Evolutionary conservation across 345 rosid species (phyloP), one percentile per base, ranked within the genome.

Genomic region (Syzygium grande): DNA sequence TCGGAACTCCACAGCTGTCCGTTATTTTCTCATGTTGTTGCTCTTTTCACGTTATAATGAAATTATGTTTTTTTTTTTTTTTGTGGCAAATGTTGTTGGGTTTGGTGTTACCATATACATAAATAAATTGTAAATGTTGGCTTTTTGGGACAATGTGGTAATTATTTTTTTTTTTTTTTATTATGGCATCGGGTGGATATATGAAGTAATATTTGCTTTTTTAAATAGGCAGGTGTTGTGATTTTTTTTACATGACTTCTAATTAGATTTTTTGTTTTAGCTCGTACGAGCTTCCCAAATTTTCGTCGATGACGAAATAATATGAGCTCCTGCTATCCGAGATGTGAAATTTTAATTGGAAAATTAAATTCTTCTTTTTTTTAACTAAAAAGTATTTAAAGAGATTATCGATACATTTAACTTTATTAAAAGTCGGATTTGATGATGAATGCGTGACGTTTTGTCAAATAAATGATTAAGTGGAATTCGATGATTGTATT

Each of bases 401-500:
- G 79, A 8, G 46, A 68, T 34, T 34, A 0, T 0, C 25, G 0
- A 38, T 34, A 34, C 17, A 34, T 68, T 17, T 38, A 68, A 68
- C 3, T 68, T 68, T 2, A 68, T 68, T 34, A 34, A 68, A 68
- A 34, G 13, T 30, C 0, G 6, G 3, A 65, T 65, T 0, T 16
- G 1, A 30, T 63, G 2, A 17, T 1, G 3, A 15, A 65, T 65
- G 1, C 2, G 0, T 4, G 1, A 16, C 0, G 30, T 65, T 58
- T 11, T 58, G 4, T 61, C 68, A n/a, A 61, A 61, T 61, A n/a
- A 61, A 1, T 61, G 68, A 0, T 9, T n/a, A n/a, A n/a, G 8
- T 11, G 3, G 19, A 15, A n/a, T 61, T 7, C 0, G 0, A 61
- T 0, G 17, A 61, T 61, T 14, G 9, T 61, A 11, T n/a, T 1